Base-by-base conservation (phyloP, 2,329 filamentous ascomycete genomes). In the Microascus cirrosus region DNA sequence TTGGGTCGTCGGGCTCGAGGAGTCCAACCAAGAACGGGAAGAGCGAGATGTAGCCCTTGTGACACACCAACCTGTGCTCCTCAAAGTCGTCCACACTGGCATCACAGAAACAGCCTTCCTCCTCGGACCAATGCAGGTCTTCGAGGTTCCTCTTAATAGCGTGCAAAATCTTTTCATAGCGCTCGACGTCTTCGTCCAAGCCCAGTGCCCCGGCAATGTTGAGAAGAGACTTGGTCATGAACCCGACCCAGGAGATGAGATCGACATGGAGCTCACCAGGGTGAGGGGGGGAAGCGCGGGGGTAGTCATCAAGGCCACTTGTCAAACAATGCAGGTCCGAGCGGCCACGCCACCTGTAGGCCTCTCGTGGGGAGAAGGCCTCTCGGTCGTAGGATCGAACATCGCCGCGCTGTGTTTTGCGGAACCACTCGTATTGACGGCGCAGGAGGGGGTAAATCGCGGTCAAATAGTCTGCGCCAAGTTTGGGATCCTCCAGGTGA, bases 201-300 rank as follows among this genome's bases (percentile, higher is more conserved):
- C 82, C 85, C n/a, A 97, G 79, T 28, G 84, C 82, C 53, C 82
- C 75, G 1, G 91, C 90, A 64, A 96, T 89, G 63, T 87, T 89
- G 65, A 84, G 80, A 58, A 99, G 82, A n/a, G 88, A 87, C 62
- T 87, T 85, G 48, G 89, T 87, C 90, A 96, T 95, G 75, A 96
- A 83, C n/a, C 93, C 94, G 73, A 99, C 88, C 94, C 94, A 99
- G 56, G 89, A 89, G 70, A 99, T 88, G 57, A 97, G 79, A 71
- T 99, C 94, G 34, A 95, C 86, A 70, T 99, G 93, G 55, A 99
- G 81, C 81, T 99, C 94, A 66, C 90, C 93, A 0, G 94, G 93
- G 70, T 96, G 92, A 28, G 94, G 94, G 15, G 94, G 92, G 71
- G 95, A 90, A 10, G 94, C 81, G 54, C 94, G 89, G 55, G 94